A percentile compares a stretch with the other conserved stretches of the same genome.
Conservation (phyloP, 2,329 filamentous ascomycete genomes). For the Ciborinia camelliae region DNA sequence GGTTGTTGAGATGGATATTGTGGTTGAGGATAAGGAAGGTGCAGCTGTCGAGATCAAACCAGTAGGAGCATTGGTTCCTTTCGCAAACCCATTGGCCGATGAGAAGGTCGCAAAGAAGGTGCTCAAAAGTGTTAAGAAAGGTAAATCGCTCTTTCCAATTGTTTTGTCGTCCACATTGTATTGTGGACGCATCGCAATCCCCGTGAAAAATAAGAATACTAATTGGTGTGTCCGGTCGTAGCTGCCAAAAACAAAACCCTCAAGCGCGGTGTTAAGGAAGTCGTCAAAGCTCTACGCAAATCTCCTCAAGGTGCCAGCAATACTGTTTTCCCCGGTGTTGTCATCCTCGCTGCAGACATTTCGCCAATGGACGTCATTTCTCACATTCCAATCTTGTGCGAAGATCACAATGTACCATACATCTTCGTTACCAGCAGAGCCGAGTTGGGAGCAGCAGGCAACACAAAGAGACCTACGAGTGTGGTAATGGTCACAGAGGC, state of each 20-base stretch:
- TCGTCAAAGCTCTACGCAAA: conserved; percentile 97
- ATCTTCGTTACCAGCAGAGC: conserved; percentile 90
- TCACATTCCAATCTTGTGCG: conserved; percentile 94
- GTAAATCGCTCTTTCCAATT: conserved; percentile 33
- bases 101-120: conserved; percentile 71
- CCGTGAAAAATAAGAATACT: conserved; percentile 20
- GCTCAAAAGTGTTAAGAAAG: conserved; percentile 61
- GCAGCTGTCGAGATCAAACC: conserved; percentile 44
- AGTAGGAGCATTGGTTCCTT: conserved; percentile 69
- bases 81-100: conserved; percentile 76
- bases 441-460: conserved; percentile 88
- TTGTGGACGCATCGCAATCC: neutral
- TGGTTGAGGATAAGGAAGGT: conserved; percentile 39
- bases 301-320: conserved; percentile 67
- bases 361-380: conserved; percentile 98
- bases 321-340: conserved; percentile 65
- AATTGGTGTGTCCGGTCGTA: conserved; percentile 41
- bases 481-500: conserved; percentile 83
- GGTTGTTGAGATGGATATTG: conserved; percentile 42
- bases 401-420: conserved; percentile 97
- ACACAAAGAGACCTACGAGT: conserved; percentile 93
- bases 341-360: conserved; percentile 95
- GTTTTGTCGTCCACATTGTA: neutral
- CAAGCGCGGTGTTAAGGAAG: conserved; percentile 97
- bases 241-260: conserved; percentile 93